These are phyloP conservation scores for Guyanaporus albipodus DNA, from an alignment of 768 basidiomycete genomes.

Conservation along the genomic window DNA sequence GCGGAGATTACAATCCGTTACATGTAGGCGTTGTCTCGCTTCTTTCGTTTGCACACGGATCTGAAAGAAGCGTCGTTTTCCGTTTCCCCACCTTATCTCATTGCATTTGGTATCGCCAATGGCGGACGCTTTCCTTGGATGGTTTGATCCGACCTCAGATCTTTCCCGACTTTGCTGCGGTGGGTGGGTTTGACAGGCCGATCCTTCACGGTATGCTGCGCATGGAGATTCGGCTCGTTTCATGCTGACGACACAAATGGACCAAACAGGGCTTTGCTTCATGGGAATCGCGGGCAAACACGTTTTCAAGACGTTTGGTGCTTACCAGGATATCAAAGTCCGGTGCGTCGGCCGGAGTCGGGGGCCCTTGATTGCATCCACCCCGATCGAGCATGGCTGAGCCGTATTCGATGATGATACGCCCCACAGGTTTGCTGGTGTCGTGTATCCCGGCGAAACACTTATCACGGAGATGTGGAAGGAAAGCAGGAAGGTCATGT, in stretches of 20 bases:
- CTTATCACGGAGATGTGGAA: constrained; percentile 99
- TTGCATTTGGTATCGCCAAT: background rate
- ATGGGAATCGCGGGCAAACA: constrained; percentile 95
- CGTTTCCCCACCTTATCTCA: background rate
- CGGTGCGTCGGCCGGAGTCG: constrained; percentile 45
- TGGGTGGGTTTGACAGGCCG: constrained; percentile 92
- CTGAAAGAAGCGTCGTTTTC: background rate
- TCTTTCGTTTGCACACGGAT: background rate
- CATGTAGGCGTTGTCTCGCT: constrained; percentile 50
- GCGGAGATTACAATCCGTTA: constrained; percentile 88
- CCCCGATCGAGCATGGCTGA: too few relatives aligned
- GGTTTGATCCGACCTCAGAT: constrained; percentile 46
- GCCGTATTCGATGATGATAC: too few relatives aligned
- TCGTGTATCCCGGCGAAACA: constrained; percentile 95
- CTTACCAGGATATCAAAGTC: constrained; percentile 92
- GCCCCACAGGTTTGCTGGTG: constrained; percentile 67
- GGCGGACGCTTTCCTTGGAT: background rate
- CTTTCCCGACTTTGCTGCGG: constrained; percentile 87
- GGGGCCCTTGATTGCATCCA: background rate
- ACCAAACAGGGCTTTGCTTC: constrained; percentile 66
- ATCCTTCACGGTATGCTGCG: constrained; percentile 60
- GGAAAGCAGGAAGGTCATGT: constrained; percentile 85
- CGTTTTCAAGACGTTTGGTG: constrained; percentile 80
- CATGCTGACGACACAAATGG: background rate
- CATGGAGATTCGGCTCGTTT: background rate